Evolutionary conservation across 345 rosid genomes (phyloP).

Genomic region (Murraya paniculata): DNA sequence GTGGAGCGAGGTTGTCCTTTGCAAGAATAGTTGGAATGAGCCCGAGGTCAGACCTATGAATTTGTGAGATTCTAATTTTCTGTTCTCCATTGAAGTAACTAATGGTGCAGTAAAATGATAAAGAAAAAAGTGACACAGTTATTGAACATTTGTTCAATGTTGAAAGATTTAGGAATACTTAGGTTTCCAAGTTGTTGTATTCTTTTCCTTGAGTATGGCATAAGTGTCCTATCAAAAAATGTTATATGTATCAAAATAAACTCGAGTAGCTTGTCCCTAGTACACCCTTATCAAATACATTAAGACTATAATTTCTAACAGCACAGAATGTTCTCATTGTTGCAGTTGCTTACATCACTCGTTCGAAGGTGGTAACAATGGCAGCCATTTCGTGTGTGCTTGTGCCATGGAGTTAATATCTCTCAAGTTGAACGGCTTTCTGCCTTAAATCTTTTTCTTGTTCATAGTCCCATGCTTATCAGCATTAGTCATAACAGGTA

Average conservation of each 20-base stretch:
- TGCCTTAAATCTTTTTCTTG: neutral
- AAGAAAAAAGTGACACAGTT: neutral
- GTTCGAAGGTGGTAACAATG: constrained; percentile 73
- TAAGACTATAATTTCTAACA: constrained; percentile 1
- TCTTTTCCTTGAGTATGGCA: neutral
- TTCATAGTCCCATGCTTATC: neutral
- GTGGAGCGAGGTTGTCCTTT: no score
- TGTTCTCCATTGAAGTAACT: neutral
- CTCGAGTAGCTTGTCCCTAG: neutral
- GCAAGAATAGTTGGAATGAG: no score
- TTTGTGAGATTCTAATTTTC: neutral
- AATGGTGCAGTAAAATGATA: neutral
- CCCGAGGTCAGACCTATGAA: neutral
- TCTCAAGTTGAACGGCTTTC: neutral
- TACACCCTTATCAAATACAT: neutral
- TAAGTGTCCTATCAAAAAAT: neutral
- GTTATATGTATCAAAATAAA: neutral
- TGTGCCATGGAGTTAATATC: neutral
- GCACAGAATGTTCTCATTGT: constrained; percentile 14
- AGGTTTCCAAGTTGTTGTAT: no score
- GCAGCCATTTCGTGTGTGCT: neutral
- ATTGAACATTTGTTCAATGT: neutral
- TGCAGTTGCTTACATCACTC: constrained; percentile 84
- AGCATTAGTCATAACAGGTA: neutral
- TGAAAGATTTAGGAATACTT: neutral